These are phyloP conservation scores for Gilbertella persicaria DNA, from an alignment of 371 early-diverging fungal genomes.

Conservation along the genomic window DNA sequence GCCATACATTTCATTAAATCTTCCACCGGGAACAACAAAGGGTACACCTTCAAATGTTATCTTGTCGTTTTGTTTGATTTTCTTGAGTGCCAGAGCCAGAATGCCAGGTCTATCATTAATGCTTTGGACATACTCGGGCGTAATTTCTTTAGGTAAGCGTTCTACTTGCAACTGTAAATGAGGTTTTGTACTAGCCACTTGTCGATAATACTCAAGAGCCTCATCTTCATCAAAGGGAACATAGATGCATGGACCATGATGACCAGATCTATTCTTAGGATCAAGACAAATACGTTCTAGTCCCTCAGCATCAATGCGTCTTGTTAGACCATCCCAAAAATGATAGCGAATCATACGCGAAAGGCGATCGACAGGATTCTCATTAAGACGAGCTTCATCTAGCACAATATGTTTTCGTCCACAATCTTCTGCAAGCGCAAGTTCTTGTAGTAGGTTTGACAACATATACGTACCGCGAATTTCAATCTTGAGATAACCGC, in stretches of 20 bases:
- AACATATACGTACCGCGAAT: slow-evolving; percentile 91
- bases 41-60: slow-evolving; percentile 68
- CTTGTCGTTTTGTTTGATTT: slow-evolving; percentile 45
- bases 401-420: slow-evolving; percentile 79
- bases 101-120: slow-evolving; percentile 86
- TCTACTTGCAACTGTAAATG: slow-evolving; percentile 77
- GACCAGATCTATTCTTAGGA: slow-evolving; percentile 78
- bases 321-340: slow-evolving; percentile 91
- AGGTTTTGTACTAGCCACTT: slow-evolving; percentile 57
- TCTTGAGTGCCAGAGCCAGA: slow-evolving; percentile 75
- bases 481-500: slow-evolving; percentile 81
- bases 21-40: slow-evolving; percentile 95
- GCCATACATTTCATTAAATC: slow-evolving; percentile 97
- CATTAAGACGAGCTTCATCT: slow-evolving; percentile 80
- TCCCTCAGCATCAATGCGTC: slow-evolving; percentile 89
- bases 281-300: slow-evolving; percentile 85
- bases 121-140: slow-evolving; percentile 85
- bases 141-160: slow-evolving; percentile 78
- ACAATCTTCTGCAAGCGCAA: slow-evolving; percentile 83
- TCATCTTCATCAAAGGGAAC: slow-evolving; percentile 77
- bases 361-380: slow-evolving; percentile 88
- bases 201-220: slow-evolving; percentile 73
- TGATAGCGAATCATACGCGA: slow-evolving; percentile 84
- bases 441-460: slow-evolving; percentile 89
- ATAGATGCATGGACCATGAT: slow-evolving; percentile 79